phyloP scores from a whole-genome alignment of 768 basidiomycete genomes.

The Ramaria sp. region DNA sequence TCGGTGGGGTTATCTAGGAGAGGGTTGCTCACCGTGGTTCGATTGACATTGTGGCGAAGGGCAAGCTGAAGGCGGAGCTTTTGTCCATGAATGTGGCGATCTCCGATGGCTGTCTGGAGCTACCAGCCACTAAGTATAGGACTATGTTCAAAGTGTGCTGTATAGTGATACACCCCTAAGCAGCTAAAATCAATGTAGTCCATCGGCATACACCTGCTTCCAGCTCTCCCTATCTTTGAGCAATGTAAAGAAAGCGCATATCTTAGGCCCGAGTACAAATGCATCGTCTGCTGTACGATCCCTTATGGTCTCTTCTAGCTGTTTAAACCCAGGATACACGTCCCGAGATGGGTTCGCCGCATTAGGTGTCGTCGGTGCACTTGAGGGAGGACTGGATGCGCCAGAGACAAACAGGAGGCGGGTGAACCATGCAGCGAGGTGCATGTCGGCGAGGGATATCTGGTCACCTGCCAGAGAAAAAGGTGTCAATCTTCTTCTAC shows the following conservation, averaged over 20 bases:
- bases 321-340: constrained; percentile 38
- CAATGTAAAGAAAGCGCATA: constrained; percentile 66
- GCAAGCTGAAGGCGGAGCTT: not conserved
- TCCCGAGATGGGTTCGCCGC: constrained; percentile 28
- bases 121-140: too few relatives aligned
- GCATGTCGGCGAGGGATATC: constrained; percentile 70
- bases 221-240: constrained; percentile 59
- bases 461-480: constrained; percentile 52
- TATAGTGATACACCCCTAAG: too few relatives aligned
- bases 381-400: constrained; percentile 23
- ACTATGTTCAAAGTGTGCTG: too few relatives aligned
- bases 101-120: not conserved
- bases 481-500: not conserved
- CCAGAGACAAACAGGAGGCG: constrained; percentile 50
- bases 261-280: constrained; percentile 33
- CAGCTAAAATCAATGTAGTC: constrained; percentile 29
- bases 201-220: constrained; percentile 49
- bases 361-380: constrained; percentile 12
- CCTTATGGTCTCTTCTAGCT: constrained; percentile 38
- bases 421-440: constrained; percentile 67
- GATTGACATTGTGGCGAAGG: not conserved
- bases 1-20: too few relatives aligned
- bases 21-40: constrained; percentile 2
- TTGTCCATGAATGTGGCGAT: not conserved
- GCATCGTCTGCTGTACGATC: constrained; percentile 13